A percentile compares a stretch with the other conserved stretches of the same genome.
Evolutionary conservation across 805 yeast species (phyloP).

Genomic region (Lipomyces kockii): DNA sequence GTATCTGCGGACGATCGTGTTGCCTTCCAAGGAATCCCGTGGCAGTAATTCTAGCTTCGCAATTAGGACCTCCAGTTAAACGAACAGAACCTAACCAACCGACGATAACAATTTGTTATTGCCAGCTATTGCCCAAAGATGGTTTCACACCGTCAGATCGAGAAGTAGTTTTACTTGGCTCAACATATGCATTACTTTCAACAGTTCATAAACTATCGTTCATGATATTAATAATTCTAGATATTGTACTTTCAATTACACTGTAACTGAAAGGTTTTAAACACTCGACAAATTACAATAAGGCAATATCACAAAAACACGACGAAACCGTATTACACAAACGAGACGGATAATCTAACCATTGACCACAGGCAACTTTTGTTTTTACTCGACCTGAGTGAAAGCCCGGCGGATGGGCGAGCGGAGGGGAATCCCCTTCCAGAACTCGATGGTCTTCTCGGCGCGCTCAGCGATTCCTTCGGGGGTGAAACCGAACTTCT

Average conservation of each 20-base stretch:
- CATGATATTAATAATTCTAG: neutral
- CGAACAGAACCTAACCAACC: no score
- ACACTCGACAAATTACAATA: neutral
- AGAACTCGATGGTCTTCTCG: conserved; percentile 74
- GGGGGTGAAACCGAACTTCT: conserved; percentile 85
- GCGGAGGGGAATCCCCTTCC: conserved; percentile 67
- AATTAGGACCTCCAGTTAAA: no score
- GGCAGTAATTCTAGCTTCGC: no score
- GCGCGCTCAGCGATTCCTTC: conserved; percentile 92
- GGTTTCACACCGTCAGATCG: no score
- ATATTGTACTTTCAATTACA: neutral
- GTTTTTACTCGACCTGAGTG: conserved; percentile 11
- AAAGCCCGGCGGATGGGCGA: conserved; percentile 86
- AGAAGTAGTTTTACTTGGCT: no score
- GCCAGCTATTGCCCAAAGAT: no score
- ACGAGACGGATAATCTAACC: neutral
- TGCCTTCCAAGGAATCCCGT: no score
- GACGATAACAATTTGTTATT: no score
- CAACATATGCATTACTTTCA: no score
- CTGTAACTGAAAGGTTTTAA: neutral
- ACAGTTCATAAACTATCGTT: neutral
- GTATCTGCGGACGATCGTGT: no score
- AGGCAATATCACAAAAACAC: neutral
- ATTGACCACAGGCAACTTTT: neutral
- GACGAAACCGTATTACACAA: neutral